These are phyloP conservation scores for Phytopythium oedochilum DNA, from an alignment of 352 stramenopile species.

Conservation along the genomic window DNA sequence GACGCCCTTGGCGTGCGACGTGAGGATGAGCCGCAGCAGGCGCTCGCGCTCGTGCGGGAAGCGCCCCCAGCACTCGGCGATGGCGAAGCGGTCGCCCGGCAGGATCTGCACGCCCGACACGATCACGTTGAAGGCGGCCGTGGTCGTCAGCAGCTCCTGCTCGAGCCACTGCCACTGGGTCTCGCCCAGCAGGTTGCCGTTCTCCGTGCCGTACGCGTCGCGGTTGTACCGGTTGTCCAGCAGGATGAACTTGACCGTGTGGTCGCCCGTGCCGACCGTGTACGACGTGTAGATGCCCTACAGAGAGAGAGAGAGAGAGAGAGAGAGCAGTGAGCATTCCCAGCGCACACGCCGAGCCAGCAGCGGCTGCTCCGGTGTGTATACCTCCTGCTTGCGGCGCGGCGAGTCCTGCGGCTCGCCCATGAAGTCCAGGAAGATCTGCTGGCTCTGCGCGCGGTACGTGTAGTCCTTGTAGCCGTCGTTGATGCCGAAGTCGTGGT, in stretches of 20 bases:
- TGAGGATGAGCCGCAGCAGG: slow-evolving; percentile 81
- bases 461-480: slow-evolving; percentile 75
- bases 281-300: slow-evolving; percentile 87
- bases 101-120: slow-evolving; percentile 91
- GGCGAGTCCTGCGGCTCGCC: slow-evolving; percentile 66
- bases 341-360: too few species aligned
- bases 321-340: too few species aligned
- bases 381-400: slow-evolving; percentile 68
- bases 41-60: slow-evolving; percentile 82
- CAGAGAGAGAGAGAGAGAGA: neutral
- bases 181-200: slow-evolving; percentile 72
- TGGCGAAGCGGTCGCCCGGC: slow-evolving; percentile 57
- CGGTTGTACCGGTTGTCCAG: slow-evolving; percentile 87
- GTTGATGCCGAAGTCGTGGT: slow-evolving; percentile 92
- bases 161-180: slow-evolving; percentile 86
- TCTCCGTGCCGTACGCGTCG: slow-evolving; percentile 55
- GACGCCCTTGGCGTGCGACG: slow-evolving; percentile 77
- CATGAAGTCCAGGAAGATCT: slow-evolving; percentile 86
- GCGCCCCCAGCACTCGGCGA: slow-evolving; percentile 86
- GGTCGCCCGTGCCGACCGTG: slow-evolving; percentile 50
- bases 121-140: slow-evolving; percentile 91
- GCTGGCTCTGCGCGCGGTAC: slow-evolving; percentile 73
- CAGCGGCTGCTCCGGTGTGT: too few species aligned
- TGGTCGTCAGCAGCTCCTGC: slow-evolving; percentile 68
- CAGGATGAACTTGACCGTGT: slow-evolving; percentile 84